A percentile compares a stretch with the other conserved stretches of the same genome.
Evolutionary conservation across 805 yeast species (phyloP).

Genomic region (Candida xyloterini): DNA sequence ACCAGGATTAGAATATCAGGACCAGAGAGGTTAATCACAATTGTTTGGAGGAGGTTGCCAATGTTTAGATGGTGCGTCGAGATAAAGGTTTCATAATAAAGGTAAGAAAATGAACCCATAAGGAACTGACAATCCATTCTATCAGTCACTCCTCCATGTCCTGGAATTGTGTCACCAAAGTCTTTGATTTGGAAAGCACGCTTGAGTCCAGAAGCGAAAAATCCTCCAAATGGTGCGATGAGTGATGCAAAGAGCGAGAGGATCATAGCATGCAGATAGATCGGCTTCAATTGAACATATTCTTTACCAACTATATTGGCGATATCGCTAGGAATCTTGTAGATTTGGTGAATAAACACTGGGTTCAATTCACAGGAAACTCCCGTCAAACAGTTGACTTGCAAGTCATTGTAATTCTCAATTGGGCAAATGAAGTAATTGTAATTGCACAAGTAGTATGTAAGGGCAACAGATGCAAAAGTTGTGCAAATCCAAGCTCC

Average conservation of each 20-base stretch:
- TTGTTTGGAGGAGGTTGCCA: slow-evolving; percentile 71
- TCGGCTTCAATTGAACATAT: slow-evolving; percentile 69
- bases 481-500: slow-evolving; percentile 98
- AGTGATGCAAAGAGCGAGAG: slow-evolving; percentile 93
- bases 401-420: slow-evolving; percentile 47
- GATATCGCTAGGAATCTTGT: slow-evolving; percentile 67
- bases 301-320: slow-evolving; percentile 43
- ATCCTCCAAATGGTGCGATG: slow-evolving; percentile 98
- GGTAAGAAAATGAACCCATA: slow-evolving; percentile 93
- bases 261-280: slow-evolving; percentile 82
- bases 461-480: slow-evolving; percentile 62
- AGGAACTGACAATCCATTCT: slow-evolving; percentile 96
- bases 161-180: slow-evolving; percentile 97
- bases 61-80: slow-evolving; percentile 68
- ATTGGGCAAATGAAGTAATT: slow-evolving; percentile 89
- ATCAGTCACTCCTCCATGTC: slow-evolving; percentile 98
- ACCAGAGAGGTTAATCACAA: slow-evolving; percentile 64
- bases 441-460: slow-evolving; percentile 60
- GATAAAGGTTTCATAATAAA: slow-evolving; percentile 90
- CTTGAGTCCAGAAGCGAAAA: slow-evolving; percentile 96
- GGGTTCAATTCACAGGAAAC: slow-evolving; percentile 82
- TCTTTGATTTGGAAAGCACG: slow-evolving; percentile 95
- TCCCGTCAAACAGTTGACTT: slow-evolving; percentile 56
- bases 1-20: slow-evolving; percentile 65
- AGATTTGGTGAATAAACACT: slow-evolving; percentile 79